phyloP scores from a whole-genome alignment of 129 eudicot species.

The Helianthus tuberosus region DNA sequence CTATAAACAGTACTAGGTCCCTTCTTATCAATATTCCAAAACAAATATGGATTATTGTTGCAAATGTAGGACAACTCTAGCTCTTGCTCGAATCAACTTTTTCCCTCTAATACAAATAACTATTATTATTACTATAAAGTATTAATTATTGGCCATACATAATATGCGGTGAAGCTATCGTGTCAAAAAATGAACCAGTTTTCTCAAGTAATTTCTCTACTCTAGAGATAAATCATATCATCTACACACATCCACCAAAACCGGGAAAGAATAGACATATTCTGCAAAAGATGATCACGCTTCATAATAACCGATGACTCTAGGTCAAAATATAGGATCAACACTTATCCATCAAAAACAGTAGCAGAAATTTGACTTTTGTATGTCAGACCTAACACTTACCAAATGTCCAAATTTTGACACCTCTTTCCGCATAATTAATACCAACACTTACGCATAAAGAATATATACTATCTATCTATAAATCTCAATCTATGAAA shows the following conservation, averaged over 20 bases:
- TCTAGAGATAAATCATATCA: background rate
- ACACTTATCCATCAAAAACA: background rate
- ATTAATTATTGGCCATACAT: conserved; percentile 2
- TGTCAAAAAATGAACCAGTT: conserved; percentile 4
- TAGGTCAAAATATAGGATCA: background rate
- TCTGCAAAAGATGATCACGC: conserved; percentile 5
- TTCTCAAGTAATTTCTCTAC: conserved; percentile 4
- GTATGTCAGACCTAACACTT: conserved; percentile 27
- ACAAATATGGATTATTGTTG: conserved; percentile 4
- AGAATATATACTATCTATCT: too few relatives aligned
- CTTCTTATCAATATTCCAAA: conserved; percentile 24
- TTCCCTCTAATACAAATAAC: background rate
- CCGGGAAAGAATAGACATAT: background rate
- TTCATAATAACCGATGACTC: background rate
- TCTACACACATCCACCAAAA: background rate
- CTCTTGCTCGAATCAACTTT: conserved; percentile 10
- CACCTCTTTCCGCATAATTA: background rate
- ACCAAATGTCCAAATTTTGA: background rate
- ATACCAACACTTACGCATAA: conserved; percentile 26
- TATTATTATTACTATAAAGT: conserved; percentile 1
- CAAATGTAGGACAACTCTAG: conserved; percentile 28
- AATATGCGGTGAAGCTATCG: conserved; percentile 17
- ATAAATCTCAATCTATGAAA: too few relatives aligned
- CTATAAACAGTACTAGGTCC: conserved; percentile 19
- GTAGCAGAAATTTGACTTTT: conserved; percentile 17